Conservation (phyloP, 1,284 basidiomycete species). For the Apiotrichum porosum region DNA sequence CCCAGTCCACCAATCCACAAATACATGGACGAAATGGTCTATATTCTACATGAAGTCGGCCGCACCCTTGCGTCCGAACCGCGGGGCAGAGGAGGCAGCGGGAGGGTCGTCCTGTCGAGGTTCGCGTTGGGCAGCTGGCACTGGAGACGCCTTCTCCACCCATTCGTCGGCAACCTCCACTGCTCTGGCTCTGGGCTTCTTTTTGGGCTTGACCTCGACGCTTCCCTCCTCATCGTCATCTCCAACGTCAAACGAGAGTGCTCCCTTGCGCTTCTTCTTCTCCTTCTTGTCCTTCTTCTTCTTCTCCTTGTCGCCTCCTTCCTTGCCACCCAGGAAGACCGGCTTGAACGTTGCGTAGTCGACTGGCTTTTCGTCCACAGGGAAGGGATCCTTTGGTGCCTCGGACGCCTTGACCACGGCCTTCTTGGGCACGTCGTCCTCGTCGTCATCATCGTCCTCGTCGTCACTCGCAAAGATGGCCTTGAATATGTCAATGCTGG, state of each 20-base stretch:
- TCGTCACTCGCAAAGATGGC: conserved; percentile 89
- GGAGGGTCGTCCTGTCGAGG: neutral
- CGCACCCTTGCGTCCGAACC: conserved; percentile 35
- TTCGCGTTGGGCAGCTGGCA: neutral
- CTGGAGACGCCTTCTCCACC: conserved; percentile 50
- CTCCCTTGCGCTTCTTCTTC: conserved; percentile 49
- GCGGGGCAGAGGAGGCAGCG: neutral
- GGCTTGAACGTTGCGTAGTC: conserved; percentile 50
- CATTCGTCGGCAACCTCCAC: conserved; percentile 50
- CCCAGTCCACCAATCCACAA: no score
- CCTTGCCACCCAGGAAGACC: conserved; percentile 54
- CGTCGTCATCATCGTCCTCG: conserved; percentile 67
- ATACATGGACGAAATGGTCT: no score
- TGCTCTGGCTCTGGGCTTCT: conserved; percentile 45
- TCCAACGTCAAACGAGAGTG: conserved; percentile 63
- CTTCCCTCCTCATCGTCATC: conserved; percentile 55
- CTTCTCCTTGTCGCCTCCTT: conserved; percentile 31
- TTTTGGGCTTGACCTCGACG: conserved; percentile 29
- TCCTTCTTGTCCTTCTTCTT: conserved; percentile 46
- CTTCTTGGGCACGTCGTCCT: conserved; percentile 35
- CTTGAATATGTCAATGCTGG: conserved; percentile 88
- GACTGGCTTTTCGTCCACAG: conserved; percentile 26
- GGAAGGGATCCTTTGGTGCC: conserved; percentile 16
- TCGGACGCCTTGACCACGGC: conserved; percentile 14
- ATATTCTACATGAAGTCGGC: conserved; percentile 40